Evolutionary conservation across 2,329 filamentous ascomycete species (phyloP).

Genomic region (Neodidymelliopsis sp.): DNA sequence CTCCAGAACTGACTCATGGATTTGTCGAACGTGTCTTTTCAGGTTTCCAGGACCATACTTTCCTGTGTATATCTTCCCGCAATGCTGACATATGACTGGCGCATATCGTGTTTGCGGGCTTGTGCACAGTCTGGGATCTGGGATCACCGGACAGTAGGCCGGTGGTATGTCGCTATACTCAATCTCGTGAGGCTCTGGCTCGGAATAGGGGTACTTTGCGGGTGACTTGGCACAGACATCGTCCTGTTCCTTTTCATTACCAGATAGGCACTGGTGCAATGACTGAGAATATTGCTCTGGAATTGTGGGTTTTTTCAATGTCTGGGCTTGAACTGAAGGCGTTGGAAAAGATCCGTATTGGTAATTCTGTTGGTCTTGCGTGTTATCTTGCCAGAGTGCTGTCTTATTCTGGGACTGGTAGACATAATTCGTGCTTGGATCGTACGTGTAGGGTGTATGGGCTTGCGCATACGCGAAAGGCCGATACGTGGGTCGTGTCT

Average conservation of each 20-base stretch:
- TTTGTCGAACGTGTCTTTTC: constrained; percentile 9
- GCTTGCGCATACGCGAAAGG: background rate
- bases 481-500: background rate
- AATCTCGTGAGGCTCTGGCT: background rate
- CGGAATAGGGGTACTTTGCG: background rate
- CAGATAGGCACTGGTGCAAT: background rate
- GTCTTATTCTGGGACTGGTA: background rate
- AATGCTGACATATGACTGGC: background rate
- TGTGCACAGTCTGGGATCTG: background rate
- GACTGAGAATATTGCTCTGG: background rate
- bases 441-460: background rate
- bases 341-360: too few species aligned
- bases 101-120: background rate
- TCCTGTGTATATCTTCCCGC: constrained; percentile 2
- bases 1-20: background rate
- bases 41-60: constrained; percentile 10
- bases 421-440: background rate
- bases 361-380: too few species aligned
- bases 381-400: too few species aligned
- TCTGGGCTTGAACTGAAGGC: too few species aligned
- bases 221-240: background rate
- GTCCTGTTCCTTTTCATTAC: background rate
- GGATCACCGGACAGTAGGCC: constrained; percentile 1
- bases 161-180: background rate
- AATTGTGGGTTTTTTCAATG: too few species aligned